Evolutionary conservation across 106 monocot genomes (phyloP).

Genomic region (Amphibolis antarctica): DNA sequence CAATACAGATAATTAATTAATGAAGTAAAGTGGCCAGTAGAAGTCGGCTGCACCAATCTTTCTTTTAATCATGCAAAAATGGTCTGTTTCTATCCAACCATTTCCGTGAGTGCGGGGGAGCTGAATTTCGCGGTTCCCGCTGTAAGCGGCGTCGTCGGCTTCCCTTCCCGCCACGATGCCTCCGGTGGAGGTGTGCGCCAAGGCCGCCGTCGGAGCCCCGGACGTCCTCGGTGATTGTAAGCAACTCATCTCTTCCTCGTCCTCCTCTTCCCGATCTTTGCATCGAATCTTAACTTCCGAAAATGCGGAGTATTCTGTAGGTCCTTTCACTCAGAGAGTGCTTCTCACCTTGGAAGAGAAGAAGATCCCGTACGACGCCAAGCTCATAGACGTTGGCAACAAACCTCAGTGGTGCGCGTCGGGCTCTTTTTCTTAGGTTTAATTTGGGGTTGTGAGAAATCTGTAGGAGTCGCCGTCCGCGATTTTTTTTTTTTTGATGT

Average conservation of each 20-base stretch:
- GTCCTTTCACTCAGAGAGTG: constrained; percentile 20
- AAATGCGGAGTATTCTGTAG: background rate
- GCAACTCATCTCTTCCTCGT: background rate
- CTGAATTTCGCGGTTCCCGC: no score
- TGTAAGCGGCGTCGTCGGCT: background rate
- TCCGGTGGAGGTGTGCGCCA: constrained; percentile 11
- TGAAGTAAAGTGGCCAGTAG: no score
- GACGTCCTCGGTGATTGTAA: constrained; percentile 15
- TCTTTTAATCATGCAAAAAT: no score
- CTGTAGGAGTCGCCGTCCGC: background rate
- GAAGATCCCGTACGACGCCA: constrained; percentile 59
- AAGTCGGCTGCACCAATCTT: no score
- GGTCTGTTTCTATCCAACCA: no score
- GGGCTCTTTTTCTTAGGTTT: background rate
- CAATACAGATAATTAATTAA: no score
- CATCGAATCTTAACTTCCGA: background rate
- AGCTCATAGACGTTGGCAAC: constrained; percentile 50
- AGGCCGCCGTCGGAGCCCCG: constrained; percentile 9
- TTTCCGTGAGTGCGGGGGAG: no score
- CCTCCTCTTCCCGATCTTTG: background rate
- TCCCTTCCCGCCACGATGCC: background rate
- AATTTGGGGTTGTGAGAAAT: background rate
- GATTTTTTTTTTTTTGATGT: no score
- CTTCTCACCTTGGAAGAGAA: constrained; percentile 91
- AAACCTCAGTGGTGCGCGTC: background rate